Percentiles rank a stretch among this genome's conserved stretches.
These are phyloP conservation scores for Fusarium papillatum DNA, from an alignment of 2,329 filamentous ascomycete species.

Conservation along the genomic window DNA sequence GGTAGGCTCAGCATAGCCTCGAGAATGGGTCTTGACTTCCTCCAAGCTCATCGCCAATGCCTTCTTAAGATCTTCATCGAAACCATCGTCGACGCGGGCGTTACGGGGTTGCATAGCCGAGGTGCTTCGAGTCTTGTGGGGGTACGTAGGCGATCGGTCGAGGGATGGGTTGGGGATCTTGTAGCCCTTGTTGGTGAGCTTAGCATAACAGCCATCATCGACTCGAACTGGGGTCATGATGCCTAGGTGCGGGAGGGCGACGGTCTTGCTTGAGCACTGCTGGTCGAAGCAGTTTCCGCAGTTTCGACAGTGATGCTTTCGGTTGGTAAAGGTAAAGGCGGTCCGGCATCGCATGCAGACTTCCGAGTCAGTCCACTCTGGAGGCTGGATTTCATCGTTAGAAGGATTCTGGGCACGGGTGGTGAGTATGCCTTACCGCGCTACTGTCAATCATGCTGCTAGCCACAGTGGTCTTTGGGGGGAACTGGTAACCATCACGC, in stretches of 20 bases:
- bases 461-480: slow-evolving; percentile 87
- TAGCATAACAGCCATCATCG: slow-evolving; percentile 95
- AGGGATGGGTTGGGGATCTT: slow-evolving; percentile 57
- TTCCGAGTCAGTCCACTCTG: slow-evolving; percentile 97
- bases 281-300: slow-evolving; percentile 98
- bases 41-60: slow-evolving; percentile 98
- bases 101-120: slow-evolving; percentile 89
- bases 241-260: slow-evolving; percentile 92
- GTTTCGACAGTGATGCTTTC: slow-evolving; percentile 98
- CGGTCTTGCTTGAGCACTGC: slow-evolving; percentile 90
- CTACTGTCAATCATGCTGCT: slow-evolving; percentile 98
- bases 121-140: slow-evolving; percentile 75
- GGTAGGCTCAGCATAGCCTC: slow-evolving; percentile 77
- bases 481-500: slow-evolving; percentile 89
- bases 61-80: slow-evolving; percentile 94
- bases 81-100: slow-evolving; percentile 89
- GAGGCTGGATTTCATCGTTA: slow-evolving; percentile 70
- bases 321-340: slow-evolving; percentile 96
- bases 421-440: slow-evolving; percentile 74
- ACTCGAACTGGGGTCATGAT: slow-evolving; percentile 93
- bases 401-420: neutral
- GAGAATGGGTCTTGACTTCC: slow-evolving; percentile 83
- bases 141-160: slow-evolving; percentile 63
- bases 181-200: slow-evolving; percentile 80
- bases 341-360: slow-evolving; percentile 99